Evolutionary conservation across 2,329 filamentous ascomycete genomes (phyloP).

Genomic region (Colletotrichum truncatum): DNA sequence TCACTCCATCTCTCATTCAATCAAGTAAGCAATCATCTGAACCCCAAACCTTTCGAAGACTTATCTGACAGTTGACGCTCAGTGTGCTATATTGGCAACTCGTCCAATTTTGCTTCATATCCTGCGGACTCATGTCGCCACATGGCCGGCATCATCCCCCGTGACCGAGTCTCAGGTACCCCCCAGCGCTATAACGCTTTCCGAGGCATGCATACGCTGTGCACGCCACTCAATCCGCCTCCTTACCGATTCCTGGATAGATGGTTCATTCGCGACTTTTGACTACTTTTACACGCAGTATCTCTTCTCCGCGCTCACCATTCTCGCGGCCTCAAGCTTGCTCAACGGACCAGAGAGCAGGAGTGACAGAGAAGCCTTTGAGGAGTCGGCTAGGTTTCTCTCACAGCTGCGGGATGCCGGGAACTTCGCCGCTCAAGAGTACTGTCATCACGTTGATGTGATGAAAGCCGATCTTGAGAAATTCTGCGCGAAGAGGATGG

Average conservation of each 20-base stretch:
- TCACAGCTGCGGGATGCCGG: constrained; percentile 47
- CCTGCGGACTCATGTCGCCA: constrained; percentile 37
- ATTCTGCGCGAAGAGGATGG: constrained; percentile 10
- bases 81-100: constrained; percentile 44
- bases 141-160: constrained; percentile 28
- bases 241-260: constrained; percentile 53
- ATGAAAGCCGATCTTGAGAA: constrained; percentile 33
- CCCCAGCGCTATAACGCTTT: constrained; percentile 45
- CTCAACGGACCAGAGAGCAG: constrained; percentile 39
- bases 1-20: constrained; percentile 46
- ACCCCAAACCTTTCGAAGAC: too few relatives aligned
- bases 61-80: background rate
- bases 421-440: constrained; percentile 52
- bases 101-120: constrained; percentile 45
- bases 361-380: constrained; percentile 48
- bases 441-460: constrained; percentile 48
- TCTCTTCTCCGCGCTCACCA: constrained; percentile 54
- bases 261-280: constrained; percentile 55
- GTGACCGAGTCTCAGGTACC: constrained; percentile 36
- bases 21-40: constrained; percentile 31
- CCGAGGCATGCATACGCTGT: constrained; percentile 55
- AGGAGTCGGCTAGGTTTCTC: constrained; percentile 47
- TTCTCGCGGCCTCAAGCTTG: constrained; percentile 53
- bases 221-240: constrained; percentile 53
- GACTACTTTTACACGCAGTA: constrained; percentile 57